Evolutionary conservation across 495 filamentous ascomycete species (phyloP).

Genomic region (Aspergillus ellipticus): DNA sequence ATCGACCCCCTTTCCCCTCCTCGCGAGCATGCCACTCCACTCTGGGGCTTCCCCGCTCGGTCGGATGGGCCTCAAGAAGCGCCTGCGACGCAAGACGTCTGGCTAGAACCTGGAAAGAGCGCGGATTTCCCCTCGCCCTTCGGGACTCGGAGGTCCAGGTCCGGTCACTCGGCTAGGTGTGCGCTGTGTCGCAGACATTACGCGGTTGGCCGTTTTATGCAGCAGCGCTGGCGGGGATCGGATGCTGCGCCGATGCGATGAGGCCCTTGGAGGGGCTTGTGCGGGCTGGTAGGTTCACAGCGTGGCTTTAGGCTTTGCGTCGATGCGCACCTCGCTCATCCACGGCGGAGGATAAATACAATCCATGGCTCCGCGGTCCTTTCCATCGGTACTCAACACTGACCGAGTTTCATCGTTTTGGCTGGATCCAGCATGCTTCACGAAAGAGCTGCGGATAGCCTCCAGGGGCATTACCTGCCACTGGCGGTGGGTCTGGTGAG

Average conservation of each 20-base stretch:
- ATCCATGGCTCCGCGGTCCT: not conserved
- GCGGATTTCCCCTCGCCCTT: not conserved
- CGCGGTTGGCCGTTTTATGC: not conserved
- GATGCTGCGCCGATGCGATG: not conserved
- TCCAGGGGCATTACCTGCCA: not conserved
- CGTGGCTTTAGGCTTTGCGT: not conserved
- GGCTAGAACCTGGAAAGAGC: not conserved
- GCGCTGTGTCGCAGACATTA: not conserved
- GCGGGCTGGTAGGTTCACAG: not conserved
- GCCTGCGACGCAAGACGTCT: not conserved
- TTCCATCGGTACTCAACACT: not conserved
- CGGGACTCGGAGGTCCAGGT: not conserved
- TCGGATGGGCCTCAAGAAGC: not conserved
- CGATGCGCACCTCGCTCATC: too few relatives aligned
- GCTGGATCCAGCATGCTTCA: not conserved
- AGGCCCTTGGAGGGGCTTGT: not conserved
- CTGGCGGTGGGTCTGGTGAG: not conserved
- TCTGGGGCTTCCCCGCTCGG: not conserved
- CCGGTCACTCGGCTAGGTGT: not conserved
- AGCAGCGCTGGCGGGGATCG: not conserved
- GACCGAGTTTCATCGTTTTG: not conserved
- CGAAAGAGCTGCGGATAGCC: not conserved
- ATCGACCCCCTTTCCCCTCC: not conserved
- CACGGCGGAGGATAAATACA: not conserved
- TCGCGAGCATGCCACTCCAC: not conserved